Percentiles rank a stretch among this genome's conserved stretches.
phyloP scores from a whole-genome alignment of 164 flowering plant species.

The Tetrastigma voinierianum region DNA sequence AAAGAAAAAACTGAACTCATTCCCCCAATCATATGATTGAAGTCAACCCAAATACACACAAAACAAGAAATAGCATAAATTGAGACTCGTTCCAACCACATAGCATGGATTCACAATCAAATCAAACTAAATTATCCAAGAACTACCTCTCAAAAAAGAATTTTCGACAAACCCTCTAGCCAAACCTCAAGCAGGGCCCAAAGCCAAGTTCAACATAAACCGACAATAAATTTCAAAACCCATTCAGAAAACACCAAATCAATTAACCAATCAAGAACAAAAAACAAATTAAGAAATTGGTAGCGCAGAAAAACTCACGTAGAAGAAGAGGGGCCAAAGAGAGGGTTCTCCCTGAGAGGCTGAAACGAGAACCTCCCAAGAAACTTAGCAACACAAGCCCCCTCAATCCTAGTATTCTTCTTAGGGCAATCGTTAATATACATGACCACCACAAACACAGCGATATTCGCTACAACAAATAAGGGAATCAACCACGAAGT shows the following conservation, averaged over 20 bases:
- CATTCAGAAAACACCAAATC: not conserved
- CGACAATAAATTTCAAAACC: not conserved
- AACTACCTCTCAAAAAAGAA: too few species aligned
- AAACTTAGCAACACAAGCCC: slow-evolving; percentile 39
- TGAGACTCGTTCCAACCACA: too few species aligned
- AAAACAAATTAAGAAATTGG: not conserved
- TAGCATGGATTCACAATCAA: too few species aligned
- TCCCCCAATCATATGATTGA: too few species aligned
- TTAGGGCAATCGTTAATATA: slow-evolving; percentile 57
- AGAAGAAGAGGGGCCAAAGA: slow-evolving; percentile 63
- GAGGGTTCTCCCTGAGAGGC: slow-evolving; percentile 65
- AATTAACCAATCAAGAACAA: not conserved
- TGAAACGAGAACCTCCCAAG: slow-evolving; percentile 66
- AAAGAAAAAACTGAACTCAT: too few species aligned
- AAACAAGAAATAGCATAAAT: too few species aligned
- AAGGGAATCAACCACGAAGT: slow-evolving; percentile 61
- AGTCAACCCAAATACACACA: too few species aligned
- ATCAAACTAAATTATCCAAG: too few species aligned
- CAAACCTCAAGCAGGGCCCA: too few species aligned
- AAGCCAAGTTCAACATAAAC: too few species aligned
- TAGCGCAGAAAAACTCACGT: slow-evolving; percentile 32
- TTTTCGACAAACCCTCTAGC: too few species aligned
- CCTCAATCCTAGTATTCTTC: slow-evolving; percentile 21
- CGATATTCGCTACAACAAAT: slow-evolving; percentile 55
- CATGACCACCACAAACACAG: slow-evolving; percentile 41